Evolutionary conservation across 306 rosid species (phyloP), one percentile per base, ranked within the genome.

Genomic region (Macrotyloma uniflorum): DNA sequence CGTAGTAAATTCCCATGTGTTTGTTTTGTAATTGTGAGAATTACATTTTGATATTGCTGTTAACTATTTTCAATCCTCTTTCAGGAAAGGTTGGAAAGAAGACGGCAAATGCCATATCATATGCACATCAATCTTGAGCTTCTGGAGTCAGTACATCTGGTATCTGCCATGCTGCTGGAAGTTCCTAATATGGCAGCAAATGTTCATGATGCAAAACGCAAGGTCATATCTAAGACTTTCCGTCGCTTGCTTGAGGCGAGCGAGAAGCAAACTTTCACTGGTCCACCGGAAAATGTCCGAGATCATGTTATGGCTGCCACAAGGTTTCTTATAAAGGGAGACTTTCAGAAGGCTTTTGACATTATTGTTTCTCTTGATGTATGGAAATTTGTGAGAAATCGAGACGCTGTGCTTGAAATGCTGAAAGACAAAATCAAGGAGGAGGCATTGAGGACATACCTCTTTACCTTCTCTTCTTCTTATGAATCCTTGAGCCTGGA

Each of bases 41-140:
- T 77, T 58, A 20, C 45, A 36, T 24, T 42, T 55, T 40, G 53
- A 47, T 18, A 11, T 8, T 18, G 10, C 1, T 23, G 26, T 22
- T n/a, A 43, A 80, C 33, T 24, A 11, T 9, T 16, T 73, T 14
- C 75, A 38, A 36, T 53, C 16, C 26, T 20, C 67, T 74, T 82
- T 49, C 92, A 96, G 99, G 99, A 96, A 87, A 91, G 99, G 79
- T 77, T 91, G 86, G 99, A 96, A 89, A 86, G 99, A 81, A 91
- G 98, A 74, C 88, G 99, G 3, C 98, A 93, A 84, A 96, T 96
- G 99, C 99, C 99, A 35, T 96, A 93, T 80, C 99, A 96, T 67
- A 96, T 96, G 99, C 99, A 96, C 84, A 96, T 96, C 57, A 96
- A 91, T 85, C 98, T 92, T 26, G 99, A 96, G 90, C 98, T 93